Percentiles rank a stretch among this genome's conserved stretches.
Evolutionary conservation across 164 flowering plant genomes (phyloP).

Genomic region (Cinnamomum micranthum): DNA sequence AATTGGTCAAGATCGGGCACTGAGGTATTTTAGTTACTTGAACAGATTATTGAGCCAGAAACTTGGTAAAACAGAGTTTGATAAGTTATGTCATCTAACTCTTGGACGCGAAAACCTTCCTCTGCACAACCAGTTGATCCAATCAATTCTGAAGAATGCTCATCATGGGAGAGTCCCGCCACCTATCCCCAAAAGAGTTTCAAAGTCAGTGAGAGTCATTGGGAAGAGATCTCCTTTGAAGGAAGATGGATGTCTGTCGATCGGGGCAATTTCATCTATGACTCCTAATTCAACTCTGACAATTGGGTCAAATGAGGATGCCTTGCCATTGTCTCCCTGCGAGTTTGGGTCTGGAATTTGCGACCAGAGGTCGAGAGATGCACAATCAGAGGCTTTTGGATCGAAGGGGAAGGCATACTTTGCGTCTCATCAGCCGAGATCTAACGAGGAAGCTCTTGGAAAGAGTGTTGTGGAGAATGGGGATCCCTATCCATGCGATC

Average conservation of each 20-base stretch:
- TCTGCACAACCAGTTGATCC: slow-evolving; percentile 74
- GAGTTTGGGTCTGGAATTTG: slow-evolving; percentile 62
- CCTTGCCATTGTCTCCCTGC: slow-evolving; percentile 53
- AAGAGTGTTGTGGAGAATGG: slow-evolving; percentile 62
- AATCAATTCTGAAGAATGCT: slow-evolving; percentile 77
- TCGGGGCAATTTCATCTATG: slow-evolving; percentile 24
- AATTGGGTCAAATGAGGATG: slow-evolving; percentile 77
- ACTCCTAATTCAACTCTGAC: slow-evolving; percentile 5
- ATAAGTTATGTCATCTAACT: slow-evolving; percentile 52
- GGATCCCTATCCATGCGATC: slow-evolving; percentile 44
- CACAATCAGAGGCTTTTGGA: slow-evolving; percentile 66
- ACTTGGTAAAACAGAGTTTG: slow-evolving; percentile 72
- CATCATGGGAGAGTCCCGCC: slow-evolving; percentile 60
- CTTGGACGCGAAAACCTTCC: slow-evolving; percentile 77
- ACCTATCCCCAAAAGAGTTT: slow-evolving; percentile 20
- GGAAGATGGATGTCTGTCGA: slow-evolving; percentile 53
- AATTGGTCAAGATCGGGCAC: slow-evolving; percentile 73
- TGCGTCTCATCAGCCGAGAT: slow-evolving; percentile 30
- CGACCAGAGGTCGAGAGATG: slow-evolving; percentile 54
- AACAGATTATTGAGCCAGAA: slow-evolving; percentile 69
- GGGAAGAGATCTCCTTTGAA: slow-evolving; percentile 30
- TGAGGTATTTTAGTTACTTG: slow-evolving; percentile 59
- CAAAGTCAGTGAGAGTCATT: slow-evolving; percentile 22
- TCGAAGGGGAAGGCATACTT: slow-evolving; percentile 60
- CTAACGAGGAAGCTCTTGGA: slow-evolving; percentile 32